phyloP scores from a whole-genome alignment of 2,329 filamentous ascomycete species.

The Botryosphaeria dothidea region DNA sequence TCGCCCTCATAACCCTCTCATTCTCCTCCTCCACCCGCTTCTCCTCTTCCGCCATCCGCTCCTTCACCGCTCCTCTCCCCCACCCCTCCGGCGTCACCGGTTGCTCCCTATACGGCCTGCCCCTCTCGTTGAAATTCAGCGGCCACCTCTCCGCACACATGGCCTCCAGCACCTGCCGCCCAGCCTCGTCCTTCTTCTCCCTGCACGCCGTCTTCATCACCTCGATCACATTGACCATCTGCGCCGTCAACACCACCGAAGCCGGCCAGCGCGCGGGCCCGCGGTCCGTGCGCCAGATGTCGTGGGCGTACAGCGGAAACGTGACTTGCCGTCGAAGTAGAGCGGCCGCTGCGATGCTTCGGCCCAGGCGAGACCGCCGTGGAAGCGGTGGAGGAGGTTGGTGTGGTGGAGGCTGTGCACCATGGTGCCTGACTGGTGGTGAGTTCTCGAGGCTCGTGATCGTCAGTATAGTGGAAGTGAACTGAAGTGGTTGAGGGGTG shows the following conservation, averaged over 20 bases:
- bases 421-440: too few species aligned
- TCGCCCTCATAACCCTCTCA: too few species aligned
- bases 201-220: background rate
- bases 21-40: background rate
- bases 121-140: background rate
- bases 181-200: background rate
- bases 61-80: background rate
- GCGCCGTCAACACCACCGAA: background rate
- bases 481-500: too few species aligned
- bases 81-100: background rate
- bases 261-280: background rate
- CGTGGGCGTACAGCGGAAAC: background rate
- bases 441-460: too few species aligned
- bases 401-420: too few species aligned
- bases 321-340: too few species aligned
- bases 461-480: too few species aligned
- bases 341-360: too few species aligned
- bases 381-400: too few species aligned
- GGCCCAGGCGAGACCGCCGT: too few species aligned
- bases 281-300: background rate
- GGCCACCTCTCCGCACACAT: background rate
- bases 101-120: background rate
- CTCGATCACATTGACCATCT: background rate
- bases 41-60: background rate
- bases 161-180: background rate